Evolutionary conservation across 2,329 filamentous ascomycete genomes (phyloP).

Genomic region (Ophiocordyceps camponoti-saundersi): DNA sequence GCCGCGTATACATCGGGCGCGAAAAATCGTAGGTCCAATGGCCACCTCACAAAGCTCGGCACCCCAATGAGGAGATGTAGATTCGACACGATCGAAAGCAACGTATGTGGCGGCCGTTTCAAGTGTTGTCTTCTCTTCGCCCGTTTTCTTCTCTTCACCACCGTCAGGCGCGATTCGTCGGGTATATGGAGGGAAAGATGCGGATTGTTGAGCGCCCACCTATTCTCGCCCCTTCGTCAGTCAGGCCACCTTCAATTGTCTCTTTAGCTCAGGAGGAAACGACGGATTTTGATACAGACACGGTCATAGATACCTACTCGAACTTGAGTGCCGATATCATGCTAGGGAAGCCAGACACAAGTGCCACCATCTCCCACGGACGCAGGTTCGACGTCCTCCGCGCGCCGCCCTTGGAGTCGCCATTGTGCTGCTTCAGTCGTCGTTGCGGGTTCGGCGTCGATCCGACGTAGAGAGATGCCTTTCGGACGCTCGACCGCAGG

Average conservation of each 20-base stretch:
- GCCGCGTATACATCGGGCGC: conserved; percentile 46
- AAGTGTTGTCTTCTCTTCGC: conserved; percentile 38
- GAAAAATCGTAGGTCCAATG: conserved; percentile 68
- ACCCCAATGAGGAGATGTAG: conserved; percentile 66
- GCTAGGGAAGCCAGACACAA: conserved; percentile 80
- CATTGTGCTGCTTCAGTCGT: conserved; percentile 85
- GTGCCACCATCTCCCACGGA: conserved; percentile 81
- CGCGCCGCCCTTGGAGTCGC: conserved; percentile 64
- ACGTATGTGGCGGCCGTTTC: conserved; percentile 37
- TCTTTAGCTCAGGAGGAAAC: too few relatives aligned
- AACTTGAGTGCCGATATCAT: conserved; percentile 82
- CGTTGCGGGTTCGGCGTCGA: conserved; percentile 79
- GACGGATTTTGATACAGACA: too few relatives aligned
- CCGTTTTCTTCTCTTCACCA: conserved; percentile 35
- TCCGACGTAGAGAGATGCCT: conserved; percentile 66
- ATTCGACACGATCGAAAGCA: conserved; percentile 59
- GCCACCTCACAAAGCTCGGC: conserved; percentile 69
- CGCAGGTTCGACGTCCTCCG: conserved; percentile 56
- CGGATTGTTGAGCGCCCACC: conserved; percentile 85
- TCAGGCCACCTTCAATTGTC: neutral
- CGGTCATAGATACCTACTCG: conserved; percentile 43
- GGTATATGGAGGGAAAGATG: conserved; percentile 68
- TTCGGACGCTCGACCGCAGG: conserved; percentile 62
- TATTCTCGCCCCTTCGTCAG: conserved; percentile 15
- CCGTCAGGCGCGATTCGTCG: conserved; percentile 38